These are phyloP conservation scores for Saururus chinensis DNA, from an alignment of 164 flowering plant species.

Conservation along the genomic window DNA sequence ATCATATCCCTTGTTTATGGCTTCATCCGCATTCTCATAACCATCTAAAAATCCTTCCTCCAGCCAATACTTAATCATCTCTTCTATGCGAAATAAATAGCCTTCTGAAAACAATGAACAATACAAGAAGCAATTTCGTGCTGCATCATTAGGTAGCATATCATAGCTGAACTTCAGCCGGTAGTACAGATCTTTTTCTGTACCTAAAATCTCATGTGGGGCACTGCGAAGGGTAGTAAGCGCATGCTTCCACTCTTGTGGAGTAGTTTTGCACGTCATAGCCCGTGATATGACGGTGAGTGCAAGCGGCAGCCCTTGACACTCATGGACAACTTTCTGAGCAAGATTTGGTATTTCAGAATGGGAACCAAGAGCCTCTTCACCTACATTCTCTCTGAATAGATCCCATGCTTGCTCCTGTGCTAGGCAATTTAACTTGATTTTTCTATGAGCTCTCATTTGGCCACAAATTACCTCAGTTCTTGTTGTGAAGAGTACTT, in stretches of 20 bases:
- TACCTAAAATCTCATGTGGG: not conserved
- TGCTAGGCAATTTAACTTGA: slow-evolving; percentile 1
- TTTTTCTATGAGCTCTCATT: slow-evolving; percentile 2
- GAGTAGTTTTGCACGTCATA: slow-evolving; percentile 1
- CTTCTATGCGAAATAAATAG: not conserved
- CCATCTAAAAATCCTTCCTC: slow-evolving; percentile 9
- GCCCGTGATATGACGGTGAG: slow-evolving; percentile 3
- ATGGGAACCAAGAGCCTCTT: not conserved
- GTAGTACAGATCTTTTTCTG: not conserved
- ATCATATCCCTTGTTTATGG: not conserved
- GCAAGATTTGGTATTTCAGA: not conserved
- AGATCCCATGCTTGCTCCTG: slow-evolving; percentile 5
- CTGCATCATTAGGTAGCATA: not conserved
- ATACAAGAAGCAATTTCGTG: slow-evolving; percentile 4
- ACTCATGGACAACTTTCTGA: not conserved
- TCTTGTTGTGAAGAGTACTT: slow-evolving; percentile 8
- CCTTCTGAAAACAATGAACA: slow-evolving; percentile 7
- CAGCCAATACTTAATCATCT: slow-evolving; percentile 5
- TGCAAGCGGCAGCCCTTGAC: slow-evolving; percentile 10
- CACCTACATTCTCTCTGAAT: slow-evolving; percentile 5
- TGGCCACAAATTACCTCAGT: not conserved
- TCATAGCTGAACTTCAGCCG: slow-evolving; percentile 13
- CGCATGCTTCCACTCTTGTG: slow-evolving; percentile 6
- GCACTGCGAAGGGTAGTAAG: not conserved
- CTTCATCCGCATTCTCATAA: not conserved